phyloP scores from a whole-genome alignment of 1,284 basidiomycete species.

The Malassezia sp. region DNA sequence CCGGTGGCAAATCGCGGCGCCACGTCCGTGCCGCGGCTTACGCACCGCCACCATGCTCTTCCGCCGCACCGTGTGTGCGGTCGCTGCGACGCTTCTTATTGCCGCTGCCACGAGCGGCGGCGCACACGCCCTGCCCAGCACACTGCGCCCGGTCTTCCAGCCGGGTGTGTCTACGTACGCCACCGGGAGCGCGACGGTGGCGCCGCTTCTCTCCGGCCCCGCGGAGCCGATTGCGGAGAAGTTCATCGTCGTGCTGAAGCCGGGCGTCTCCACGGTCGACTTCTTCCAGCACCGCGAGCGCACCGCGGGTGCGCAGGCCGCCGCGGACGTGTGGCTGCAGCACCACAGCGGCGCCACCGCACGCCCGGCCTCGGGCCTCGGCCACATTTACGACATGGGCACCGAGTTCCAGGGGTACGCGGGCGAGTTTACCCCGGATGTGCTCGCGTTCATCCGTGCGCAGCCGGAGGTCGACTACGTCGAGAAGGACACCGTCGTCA shows the following conservation, averaged over 20 bases:
- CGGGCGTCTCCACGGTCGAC: slow-evolving; percentile 25
- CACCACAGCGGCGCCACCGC: slow-evolving; percentile 26
- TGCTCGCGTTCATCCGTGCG: slow-evolving; percentile 66
- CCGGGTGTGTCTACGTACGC: no score
- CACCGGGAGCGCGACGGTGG: neutral
- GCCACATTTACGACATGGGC: slow-evolving; percentile 38
- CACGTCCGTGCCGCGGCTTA: no score
- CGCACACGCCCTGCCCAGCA: neutral
- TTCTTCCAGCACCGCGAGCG: slow-evolving; percentile 32
- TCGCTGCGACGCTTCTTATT: no score
- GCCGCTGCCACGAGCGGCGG: neutral
- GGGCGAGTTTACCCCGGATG: slow-evolving; percentile 65
- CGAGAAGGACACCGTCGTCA: slow-evolving; percentile 60
- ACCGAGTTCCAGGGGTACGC: slow-evolving; percentile 62
- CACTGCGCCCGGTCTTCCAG: no score
- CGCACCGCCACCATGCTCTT: no score
- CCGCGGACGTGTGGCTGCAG: neutral
- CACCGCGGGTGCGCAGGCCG: neutral
- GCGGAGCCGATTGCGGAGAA: slow-evolving; percentile 29
- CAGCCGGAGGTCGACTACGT: slow-evolving; percentile 86
- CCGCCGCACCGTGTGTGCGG: no score
- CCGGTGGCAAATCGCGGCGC: no score
- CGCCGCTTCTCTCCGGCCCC: slow-evolving; percentile 2
- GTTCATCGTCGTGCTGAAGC: slow-evolving; percentile 45
- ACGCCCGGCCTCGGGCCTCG: slow-evolving; percentile 26